Base-by-base conservation (phyloP, 169 alveolate genomes). In the Plasmodium gallinaceum region DNA sequence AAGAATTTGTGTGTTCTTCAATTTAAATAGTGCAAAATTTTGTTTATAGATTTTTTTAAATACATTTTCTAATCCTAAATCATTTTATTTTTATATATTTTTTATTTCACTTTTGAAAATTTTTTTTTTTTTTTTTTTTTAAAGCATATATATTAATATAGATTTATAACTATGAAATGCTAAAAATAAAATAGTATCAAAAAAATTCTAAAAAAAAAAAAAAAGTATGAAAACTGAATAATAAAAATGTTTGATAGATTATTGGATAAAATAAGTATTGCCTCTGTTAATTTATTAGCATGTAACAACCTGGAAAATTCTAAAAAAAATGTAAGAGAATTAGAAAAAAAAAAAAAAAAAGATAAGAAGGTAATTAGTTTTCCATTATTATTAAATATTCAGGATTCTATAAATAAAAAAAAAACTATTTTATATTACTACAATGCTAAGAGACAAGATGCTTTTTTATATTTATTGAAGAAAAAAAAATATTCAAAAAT, bases 221-320 rank as follows among this genome's bases (percentile, higher is more conserved):
- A 52, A 52, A 54, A 16, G 18, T 7, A 54, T 54, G 4, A 74
- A 57, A 61, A n/a, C 24, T 6, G 60, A 51, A 58, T 58, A 43
- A 68, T 66, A 80, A 80, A 80, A 42, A 80, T 80, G 90, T 80
- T 66, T 46, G 90, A 80, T 24, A 66, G 60, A 54, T 51, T 80
- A 20, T 32, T 57, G 46, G 73, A 80, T 46, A 80, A 80, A 69
- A 65, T 80, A 52, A 68, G 90, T 43, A 45, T 80, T n/a, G 80
- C 71, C 52, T 80, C 73, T 37, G 65, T 48, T 54, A 66, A 80
- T 54, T 66, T 68, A 68, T 46, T 65, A 45, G 42, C 90, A 43
- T 66, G 52, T 48, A n/a, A 66, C 20, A 57, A 39, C 24, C 22
- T 22, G 14, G 73, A 72, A 66, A 62, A 80, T 48, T 37, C 37